These are phyloP conservation scores for Pleurotus cornucopiae DNA, from an alignment of 768 basidiomycete species.

Conservation along the genomic window DNA sequence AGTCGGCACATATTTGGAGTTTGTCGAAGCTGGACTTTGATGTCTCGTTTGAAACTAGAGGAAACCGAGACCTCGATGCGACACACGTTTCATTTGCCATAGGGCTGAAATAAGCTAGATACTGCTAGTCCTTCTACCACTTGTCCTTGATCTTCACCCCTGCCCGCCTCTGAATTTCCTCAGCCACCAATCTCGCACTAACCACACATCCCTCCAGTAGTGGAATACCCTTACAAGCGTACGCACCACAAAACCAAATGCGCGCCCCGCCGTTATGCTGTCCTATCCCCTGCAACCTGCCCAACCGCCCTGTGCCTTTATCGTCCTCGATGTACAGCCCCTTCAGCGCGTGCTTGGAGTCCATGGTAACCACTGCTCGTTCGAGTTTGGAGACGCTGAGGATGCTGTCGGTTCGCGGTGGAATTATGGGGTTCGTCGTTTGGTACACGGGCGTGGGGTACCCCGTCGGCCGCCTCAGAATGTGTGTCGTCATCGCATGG, in stretches of 20 bases:
- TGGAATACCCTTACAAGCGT: slow-evolving; percentile 69
- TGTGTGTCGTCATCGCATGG: slow-evolving; percentile 72
- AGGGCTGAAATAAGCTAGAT: no score
- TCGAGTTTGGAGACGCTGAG: slow-evolving; percentile 59
- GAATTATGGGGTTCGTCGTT: slow-evolving; percentile 69
- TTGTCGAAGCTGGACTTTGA: no score
- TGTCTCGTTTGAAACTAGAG: no score
- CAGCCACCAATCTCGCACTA: slow-evolving; percentile 58
- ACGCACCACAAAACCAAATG: slow-evolving; percentile 72
- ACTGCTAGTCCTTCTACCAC: neutral
- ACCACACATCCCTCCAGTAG: slow-evolving; percentile 77
- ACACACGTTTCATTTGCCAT: no score
- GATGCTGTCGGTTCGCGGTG: slow-evolving; percentile 41
- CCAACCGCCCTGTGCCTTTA: slow-evolving; percentile 32
- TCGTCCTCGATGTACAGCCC: slow-evolving; percentile 35
- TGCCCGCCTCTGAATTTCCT: slow-evolving; percentile 34
- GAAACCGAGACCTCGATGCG: no score
- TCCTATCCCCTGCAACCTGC: slow-evolving; percentile 50
- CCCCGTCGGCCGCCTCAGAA: slow-evolving; percentile 36
- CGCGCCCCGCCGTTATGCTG: slow-evolving; percentile 33
- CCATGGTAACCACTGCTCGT: slow-evolving; percentile 52
- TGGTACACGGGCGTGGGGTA: slow-evolving; percentile 46
- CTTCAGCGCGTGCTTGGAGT: slow-evolving; percentile 47
- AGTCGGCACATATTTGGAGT: no score
- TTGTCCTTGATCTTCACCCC: slow-evolving; percentile 20